phyloP scores from a whole-genome alignment of 805 yeast genomes.

The Hanseniaspora vineae region DNA sequence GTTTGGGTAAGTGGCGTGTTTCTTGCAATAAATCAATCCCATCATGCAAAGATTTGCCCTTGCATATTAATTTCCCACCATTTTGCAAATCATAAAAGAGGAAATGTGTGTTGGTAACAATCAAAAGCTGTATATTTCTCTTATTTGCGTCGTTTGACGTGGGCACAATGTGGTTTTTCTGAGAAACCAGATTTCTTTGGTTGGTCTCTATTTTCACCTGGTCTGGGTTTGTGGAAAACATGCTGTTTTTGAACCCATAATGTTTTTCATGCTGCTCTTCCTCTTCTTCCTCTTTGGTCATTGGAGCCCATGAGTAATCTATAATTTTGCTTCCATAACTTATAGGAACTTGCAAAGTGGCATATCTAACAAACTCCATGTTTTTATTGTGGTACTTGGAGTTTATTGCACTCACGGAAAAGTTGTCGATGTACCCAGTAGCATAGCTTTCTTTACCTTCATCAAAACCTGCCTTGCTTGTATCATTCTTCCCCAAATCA shows the following conservation, averaged over 20 bases:
- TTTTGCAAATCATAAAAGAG: background rate
- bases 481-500: too few species aligned
- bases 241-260: background rate
- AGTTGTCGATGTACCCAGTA: background rate
- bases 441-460: background rate
- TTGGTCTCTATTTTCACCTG: background rate
- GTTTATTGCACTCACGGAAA: background rate
- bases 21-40: background rate
- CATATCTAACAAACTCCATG: background rate
- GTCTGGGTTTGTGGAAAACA: background rate
- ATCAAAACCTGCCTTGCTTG: background rate
- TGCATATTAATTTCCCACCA: background rate
- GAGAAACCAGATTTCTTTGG: too few species aligned
- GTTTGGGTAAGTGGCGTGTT: too few species aligned
- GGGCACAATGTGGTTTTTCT: too few species aligned
- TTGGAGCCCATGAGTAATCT: constrained; percentile 1
- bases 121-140: background rate
- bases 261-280: background rate
- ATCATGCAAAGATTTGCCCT: background rate
- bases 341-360: background rate
- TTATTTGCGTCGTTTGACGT: background rate
- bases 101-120: constrained; percentile 1
- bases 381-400: background rate
- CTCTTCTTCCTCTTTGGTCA: background rate
- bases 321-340: background rate